Base-by-base conservation (phyloP, 176 grass and related monocot species). In the Aegilops umbellulata region DNA sequence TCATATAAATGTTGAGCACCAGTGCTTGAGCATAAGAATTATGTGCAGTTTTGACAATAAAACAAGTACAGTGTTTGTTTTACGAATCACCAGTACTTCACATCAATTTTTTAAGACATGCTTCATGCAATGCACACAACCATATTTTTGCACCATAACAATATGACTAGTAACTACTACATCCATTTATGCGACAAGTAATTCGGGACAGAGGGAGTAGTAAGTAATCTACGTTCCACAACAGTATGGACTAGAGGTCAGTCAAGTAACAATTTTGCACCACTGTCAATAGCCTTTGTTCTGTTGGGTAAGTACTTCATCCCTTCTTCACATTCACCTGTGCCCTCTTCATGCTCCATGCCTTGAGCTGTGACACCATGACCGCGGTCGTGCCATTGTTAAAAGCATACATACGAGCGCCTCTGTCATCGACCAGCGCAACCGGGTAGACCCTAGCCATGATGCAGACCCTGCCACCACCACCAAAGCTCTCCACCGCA, bases 291-390 rank as follows among this genome's bases (percentile, higher is more conserved):
- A n/a, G 20, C 68, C 10, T 39, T 39, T 39, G 4, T 4, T 72
- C 36, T 73, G 36, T 25, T 44, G 11, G 36, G 36, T 8, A 42
- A 73, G 22, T 15, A 73, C 36, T 7, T 72, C 34, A 66, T 73
- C 36, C 36, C 22, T 73, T 72, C 36, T 72, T 73, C 69, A 44
- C 36, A 73, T 44, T 73, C 69, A 73, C 2, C 0, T 42, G 69
- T 42, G 69, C 38, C 41, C 69, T 73, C 6, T 2, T 42, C 69
- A 73, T 73, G 36, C 69, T 73, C 69, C 69, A 73, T 73, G 69
- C 69, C n/a, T 73, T 73, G n/a, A 73, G 69, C 22, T 44, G 69
- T 44, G 69, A 42, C 69, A 73, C 69, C 36, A 25, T 25, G n/a
- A 73, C 38, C 10, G 6, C 3, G n/a, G 22, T 42, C 13, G n/a